A percentile compares a stretch with the other conserved stretches of the same genome.
Evolutionary conservation across 306 rosid genomes (phyloP).

Genomic region (Spatholobus suberectus): DNA sequence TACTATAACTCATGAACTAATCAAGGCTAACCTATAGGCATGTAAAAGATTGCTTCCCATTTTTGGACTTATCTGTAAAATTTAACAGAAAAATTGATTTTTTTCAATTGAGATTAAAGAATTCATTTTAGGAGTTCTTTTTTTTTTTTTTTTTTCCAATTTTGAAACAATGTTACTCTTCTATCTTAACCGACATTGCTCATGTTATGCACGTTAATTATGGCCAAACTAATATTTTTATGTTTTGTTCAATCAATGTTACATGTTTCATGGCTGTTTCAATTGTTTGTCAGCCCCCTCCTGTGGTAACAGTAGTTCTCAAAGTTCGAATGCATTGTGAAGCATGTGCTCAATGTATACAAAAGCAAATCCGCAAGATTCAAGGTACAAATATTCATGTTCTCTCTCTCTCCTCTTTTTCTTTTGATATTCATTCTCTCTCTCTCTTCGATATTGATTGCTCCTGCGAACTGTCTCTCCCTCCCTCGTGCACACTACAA

Average conservation of each 20-base stretch:
- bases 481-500: slow-evolving; percentile 1
- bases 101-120: too few relatives aligned
- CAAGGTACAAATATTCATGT: slow-evolving; percentile 59
- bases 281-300: slow-evolving; percentile 61
- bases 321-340: slow-evolving; percentile 89
- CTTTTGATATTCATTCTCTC: neutral
- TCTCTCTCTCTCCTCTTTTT: slow-evolving; percentile 12
- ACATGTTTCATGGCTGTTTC: neutral
- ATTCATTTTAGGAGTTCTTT: too few relatives aligned
- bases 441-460: neutral
- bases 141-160: too few relatives aligned
- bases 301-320: slow-evolving; percentile 66
- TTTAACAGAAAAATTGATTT: too few relatives aligned
- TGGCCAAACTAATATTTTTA: neutral
- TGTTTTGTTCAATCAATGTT: neutral
- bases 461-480: neutral
- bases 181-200: neutral
- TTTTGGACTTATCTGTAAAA: too few relatives aligned
- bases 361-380: slow-evolving; percentile 76
- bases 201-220: neutral
- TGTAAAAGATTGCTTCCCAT: too few relatives aligned
- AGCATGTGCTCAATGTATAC: slow-evolving; percentile 87
- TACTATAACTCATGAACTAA: neutral
- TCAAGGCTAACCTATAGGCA: neutral
- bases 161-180: neutral